These are phyloP conservation scores for Beauveria medogensis DNA, from an alignment of 2,329 filamentous ascomycete species.

Conservation along the genomic window DNA sequence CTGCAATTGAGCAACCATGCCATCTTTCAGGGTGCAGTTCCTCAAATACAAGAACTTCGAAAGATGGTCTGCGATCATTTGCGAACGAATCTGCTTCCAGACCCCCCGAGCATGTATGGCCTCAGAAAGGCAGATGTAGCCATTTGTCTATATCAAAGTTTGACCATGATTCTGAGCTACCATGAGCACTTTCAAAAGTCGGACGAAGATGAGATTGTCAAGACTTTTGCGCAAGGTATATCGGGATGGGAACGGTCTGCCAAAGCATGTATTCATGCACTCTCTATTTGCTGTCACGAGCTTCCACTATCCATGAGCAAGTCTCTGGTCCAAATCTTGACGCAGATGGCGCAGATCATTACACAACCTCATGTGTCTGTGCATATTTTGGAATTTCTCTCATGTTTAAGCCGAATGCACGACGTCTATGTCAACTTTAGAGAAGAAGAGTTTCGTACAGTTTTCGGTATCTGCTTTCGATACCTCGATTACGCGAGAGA, in stretches of 20 bases:
- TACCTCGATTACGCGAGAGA: conserved; percentile 86
- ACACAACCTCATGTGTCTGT: conserved; percentile 87
- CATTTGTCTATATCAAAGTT: conserved; percentile 76
- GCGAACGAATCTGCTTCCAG: conserved; percentile 65
- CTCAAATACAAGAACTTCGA: conserved; percentile 68
- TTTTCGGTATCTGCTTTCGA: conserved; percentile 91
- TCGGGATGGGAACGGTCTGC: conserved; percentile 78
- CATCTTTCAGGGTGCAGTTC: conserved; percentile 66
- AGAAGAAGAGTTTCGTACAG: conserved; percentile 84
- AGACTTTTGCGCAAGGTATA: conserved; percentile 78
- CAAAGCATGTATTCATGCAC: conserved; percentile 86
- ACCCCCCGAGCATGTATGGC: conserved; percentile 71
- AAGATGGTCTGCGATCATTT: conserved; percentile 76
- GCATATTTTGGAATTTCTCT: conserved; percentile 94
- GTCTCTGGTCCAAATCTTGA: conserved; percentile 74
- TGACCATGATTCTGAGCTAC: conserved; percentile 86
- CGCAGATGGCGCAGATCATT: conserved; percentile 93
- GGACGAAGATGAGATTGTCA: conserved; percentile 84
- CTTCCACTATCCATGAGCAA: conserved; percentile 82
- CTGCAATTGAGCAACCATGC: conserved; percentile 86
- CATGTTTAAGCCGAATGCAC: conserved; percentile 74
- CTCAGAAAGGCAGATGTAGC: conserved; percentile 83
- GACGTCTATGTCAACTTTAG: conserved; percentile 82
- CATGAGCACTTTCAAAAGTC: conserved; percentile 75
- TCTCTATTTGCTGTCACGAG: conserved; percentile 93